Evolutionary conservation across 768 basidiomycete species (phyloP).

Genomic region (Kwoniella botswanensis): DNA sequence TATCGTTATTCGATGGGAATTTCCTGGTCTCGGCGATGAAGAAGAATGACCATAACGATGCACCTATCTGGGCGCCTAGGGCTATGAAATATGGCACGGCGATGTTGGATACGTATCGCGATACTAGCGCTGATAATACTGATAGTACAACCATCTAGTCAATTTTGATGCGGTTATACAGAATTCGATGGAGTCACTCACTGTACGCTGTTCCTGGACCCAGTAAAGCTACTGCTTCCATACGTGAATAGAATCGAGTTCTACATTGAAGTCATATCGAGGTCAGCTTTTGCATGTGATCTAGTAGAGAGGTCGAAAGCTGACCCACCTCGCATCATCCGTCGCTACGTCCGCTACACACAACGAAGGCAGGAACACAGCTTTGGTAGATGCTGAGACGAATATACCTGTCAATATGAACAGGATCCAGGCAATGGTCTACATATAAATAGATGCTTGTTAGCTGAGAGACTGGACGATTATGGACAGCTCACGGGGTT

Average conservation of each 20-base stretch:
- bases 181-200: conserved; percentile 10
- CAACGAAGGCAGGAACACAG: conserved; percentile 47
- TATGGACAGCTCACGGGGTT: conserved; percentile 12
- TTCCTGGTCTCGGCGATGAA: conserved; percentile 44
- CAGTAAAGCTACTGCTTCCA: conserved; percentile 47
- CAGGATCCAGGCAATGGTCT: conserved; percentile 40
- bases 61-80: conserved; percentile 38
- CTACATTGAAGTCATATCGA: conserved; percentile 9
- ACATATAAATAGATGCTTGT: neutral
- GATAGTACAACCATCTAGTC: neutral
- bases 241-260: conserved; percentile 47
- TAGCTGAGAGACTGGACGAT: neutral
- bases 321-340: conserved; percentile 34
- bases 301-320: neutral
- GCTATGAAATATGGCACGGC: conserved; percentile 50
- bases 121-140: conserved; percentile 47
- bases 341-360: conserved; percentile 46
- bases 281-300: neutral
- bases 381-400: conserved; percentile 49
- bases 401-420: conserved; percentile 44
- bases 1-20: conserved; percentile 13
- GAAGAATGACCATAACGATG: conserved; percentile 37
- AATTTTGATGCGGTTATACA: no score
- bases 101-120: conserved; percentile 41
- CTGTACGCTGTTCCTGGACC: conserved; percentile 47